A percentile compares a stretch with the other conserved stretches of the same genome.
phyloP scores from a whole-genome alignment of 2,329 filamentous ascomycete genomes.

The Colletotrichum chlorophyti region DNA sequence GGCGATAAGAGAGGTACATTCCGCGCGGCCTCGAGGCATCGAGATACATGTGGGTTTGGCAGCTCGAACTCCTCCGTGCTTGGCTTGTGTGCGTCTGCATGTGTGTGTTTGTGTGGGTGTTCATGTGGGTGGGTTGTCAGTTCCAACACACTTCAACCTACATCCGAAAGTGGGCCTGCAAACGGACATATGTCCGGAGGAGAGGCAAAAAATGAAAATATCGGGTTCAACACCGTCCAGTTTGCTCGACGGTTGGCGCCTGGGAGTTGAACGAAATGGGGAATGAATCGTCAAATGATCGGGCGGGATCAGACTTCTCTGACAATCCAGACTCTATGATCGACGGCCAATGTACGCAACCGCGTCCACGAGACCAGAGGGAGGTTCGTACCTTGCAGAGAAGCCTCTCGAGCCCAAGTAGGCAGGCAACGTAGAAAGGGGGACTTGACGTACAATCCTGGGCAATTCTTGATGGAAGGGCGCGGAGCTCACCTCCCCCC shows the following conservation, averaged over 20 bases:
- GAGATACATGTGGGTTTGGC: background rate
- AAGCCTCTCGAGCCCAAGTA: background rate
- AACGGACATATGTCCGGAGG: conserved; percentile 5
- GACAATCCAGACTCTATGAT: conserved; percentile 14
- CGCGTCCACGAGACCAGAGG: conserved; percentile 18
- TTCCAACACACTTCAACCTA: background rate
- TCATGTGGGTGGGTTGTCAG: background rate
- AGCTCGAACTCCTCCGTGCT: background rate
- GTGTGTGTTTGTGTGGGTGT: too few relatives aligned
- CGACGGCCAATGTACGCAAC: conserved; percentile 17
- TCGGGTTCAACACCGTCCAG: background rate
- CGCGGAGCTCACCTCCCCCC: background rate
- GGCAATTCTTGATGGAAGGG: conserved; percentile 10
- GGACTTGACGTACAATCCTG: conserved; percentile 1
- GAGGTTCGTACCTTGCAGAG: conserved; percentile 26
- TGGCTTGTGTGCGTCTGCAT: too few relatives aligned
- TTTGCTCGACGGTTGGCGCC: background rate
- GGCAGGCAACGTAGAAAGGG: background rate
- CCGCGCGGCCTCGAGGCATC: background rate
- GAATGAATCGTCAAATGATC: conserved; percentile 25
- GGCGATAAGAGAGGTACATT: background rate
- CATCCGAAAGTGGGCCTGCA: background rate
- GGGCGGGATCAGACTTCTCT: conserved; percentile 5
- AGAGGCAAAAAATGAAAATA: too few relatives aligned
- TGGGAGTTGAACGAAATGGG: background rate